Evolutionary conservation across 2,329 filamentous ascomycete genomes (phyloP).

Genomic region (Talaromyces sp.): DNA sequence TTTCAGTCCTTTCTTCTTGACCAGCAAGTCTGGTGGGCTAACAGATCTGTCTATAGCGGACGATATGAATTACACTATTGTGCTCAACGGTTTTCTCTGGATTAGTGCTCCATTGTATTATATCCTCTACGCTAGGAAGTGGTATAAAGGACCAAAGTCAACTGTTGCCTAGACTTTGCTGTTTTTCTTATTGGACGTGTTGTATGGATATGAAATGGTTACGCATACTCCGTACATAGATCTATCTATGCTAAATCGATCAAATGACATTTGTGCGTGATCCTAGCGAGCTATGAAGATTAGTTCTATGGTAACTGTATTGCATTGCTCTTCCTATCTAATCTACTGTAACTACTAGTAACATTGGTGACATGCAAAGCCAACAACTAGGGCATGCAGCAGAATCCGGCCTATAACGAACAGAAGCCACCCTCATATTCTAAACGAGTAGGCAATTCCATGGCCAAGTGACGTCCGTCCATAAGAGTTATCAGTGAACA

Average conservation of each 20-base stretch:
- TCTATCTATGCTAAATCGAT: too few relatives aligned
- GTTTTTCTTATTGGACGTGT: not conserved
- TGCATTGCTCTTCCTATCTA: not conserved
- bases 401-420: too few relatives aligned
- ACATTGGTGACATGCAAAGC: not conserved
- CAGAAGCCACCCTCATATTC: too few relatives aligned
- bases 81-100: conserved; percentile 58
- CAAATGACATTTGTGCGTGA: too few relatives aligned
- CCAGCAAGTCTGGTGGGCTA: not conserved
- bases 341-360: not conserved
- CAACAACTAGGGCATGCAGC: too few relatives aligned
- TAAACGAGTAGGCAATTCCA: conserved; percentile 50
- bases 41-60: conserved; percentile 26
- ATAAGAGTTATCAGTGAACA: not conserved
- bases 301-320: not conserved
- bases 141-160: conserved; percentile 56
- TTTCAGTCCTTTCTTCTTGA: not conserved
- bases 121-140: conserved; percentile 52
- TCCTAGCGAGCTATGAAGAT: not conserved
- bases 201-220: not conserved
- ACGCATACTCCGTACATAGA: too few relatives aligned
- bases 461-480: conserved; percentile 41
- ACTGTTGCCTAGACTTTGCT: conserved; percentile 41
- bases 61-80: conserved; percentile 60
- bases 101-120: conserved; percentile 54